Evolutionary conservation across 495 filamentous ascomycete species (phyloP).

Genomic region (Aspergillus sclerotiicarbonarius): DNA sequence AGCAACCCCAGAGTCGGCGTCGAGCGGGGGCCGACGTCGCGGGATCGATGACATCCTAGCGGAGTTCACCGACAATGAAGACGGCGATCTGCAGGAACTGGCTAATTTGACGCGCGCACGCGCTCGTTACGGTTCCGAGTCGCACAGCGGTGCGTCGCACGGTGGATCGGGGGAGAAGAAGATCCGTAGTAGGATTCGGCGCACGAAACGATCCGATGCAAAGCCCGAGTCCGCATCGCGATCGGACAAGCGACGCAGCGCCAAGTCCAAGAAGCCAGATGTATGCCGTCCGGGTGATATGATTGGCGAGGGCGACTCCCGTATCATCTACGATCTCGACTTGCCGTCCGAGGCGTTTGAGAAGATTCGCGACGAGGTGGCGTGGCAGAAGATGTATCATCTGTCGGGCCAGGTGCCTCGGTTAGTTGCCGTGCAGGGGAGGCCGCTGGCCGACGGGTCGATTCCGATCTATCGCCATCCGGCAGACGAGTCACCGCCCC

Average conservation of each 20-base stretch:
- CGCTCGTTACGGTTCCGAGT: slow-evolving; percentile 18
- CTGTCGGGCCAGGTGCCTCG: slow-evolving; percentile 88
- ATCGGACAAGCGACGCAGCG: slow-evolving; percentile 11
- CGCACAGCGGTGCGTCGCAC: slow-evolving; percentile 5
- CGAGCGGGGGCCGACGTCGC: slow-evolving; percentile 1
- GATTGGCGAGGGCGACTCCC: slow-evolving; percentile 78
- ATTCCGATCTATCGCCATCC: slow-evolving; percentile 94
- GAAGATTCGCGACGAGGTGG: slow-evolving; percentile 69
- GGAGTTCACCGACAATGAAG: slow-evolving; percentile 22
- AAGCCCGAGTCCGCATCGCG: slow-evolving; percentile 21
- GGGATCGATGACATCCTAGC: slow-evolving; percentile 18
- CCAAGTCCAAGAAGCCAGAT: slow-evolving; percentile 16
- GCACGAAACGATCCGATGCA: slow-evolving; percentile 30
- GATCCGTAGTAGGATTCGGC: slow-evolving; percentile 31
- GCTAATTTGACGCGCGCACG: slow-evolving; percentile 16
- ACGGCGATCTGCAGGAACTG: slow-evolving; percentile 22
- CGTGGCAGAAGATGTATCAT: slow-evolving; percentile 92
- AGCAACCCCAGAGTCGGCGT: slow-evolving; percentile 1
- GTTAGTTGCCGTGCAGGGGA: slow-evolving; percentile 88
- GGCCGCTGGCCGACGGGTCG: slow-evolving; percentile 65
- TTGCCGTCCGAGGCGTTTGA: slow-evolving; percentile 63
- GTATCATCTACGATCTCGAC: slow-evolving; percentile 65
- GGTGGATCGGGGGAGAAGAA: slow-evolving; percentile 19
- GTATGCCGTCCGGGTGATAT: slow-evolving; percentile 30
- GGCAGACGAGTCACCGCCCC: slow-evolving; percentile 80